Conservation (phyloP, 805 yeast genomes). For the Candida stauntonica region DNA sequence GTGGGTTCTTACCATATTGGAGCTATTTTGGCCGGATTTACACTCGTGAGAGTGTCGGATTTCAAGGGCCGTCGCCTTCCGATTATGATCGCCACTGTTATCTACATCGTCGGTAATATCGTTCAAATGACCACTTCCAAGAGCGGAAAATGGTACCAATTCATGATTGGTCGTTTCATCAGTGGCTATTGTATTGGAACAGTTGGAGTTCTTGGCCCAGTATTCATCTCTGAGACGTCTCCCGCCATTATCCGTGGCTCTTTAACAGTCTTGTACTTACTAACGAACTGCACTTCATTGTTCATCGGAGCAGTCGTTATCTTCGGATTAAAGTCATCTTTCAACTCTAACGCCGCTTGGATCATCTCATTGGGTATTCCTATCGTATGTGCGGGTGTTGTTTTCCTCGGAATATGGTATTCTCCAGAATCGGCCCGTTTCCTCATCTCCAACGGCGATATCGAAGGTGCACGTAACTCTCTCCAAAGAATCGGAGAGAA, state of each 20-base stretch:
- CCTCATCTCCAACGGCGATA: slow-evolving; percentile 42
- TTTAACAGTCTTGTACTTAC: slow-evolving; percentile 58
- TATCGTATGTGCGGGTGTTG: slow-evolving; percentile 37
- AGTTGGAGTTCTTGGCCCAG: slow-evolving; percentile 66
- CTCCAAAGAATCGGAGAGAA: slow-evolving; percentile 44
- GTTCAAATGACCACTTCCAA: slow-evolving; percentile 51
- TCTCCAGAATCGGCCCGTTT: slow-evolving; percentile 70
- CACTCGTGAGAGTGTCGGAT: slow-evolving; percentile 56
- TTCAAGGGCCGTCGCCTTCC: slow-evolving; percentile 57
- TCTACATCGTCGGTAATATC: slow-evolving; percentile 55
- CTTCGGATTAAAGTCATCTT: slow-evolving; percentile 43
- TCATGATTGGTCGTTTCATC: slow-evolving; percentile 58
- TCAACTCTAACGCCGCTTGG: slow-evolving; percentile 50
- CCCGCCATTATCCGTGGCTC: slow-evolving; percentile 66
- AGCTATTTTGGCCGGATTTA: slow-evolving; percentile 64
- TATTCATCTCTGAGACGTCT: slow-evolving; percentile 63
- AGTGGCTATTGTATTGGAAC: slow-evolving; percentile 75
- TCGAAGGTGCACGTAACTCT: slow-evolving; percentile 51
- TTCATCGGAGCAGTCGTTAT: slow-evolving; percentile 61
- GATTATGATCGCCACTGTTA: slow-evolving; percentile 46
- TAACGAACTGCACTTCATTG: slow-evolving; percentile 61
- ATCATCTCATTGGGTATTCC: slow-evolving; percentile 60
- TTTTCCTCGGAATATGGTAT: slow-evolving; percentile 55
- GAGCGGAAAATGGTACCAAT: slow-evolving; percentile 52
- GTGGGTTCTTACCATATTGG: slow-evolving; percentile 61